Evolutionary conservation across 768 basidiomycete species (phyloP).

Genomic region (Macrolepiota fuliginosa): DNA sequence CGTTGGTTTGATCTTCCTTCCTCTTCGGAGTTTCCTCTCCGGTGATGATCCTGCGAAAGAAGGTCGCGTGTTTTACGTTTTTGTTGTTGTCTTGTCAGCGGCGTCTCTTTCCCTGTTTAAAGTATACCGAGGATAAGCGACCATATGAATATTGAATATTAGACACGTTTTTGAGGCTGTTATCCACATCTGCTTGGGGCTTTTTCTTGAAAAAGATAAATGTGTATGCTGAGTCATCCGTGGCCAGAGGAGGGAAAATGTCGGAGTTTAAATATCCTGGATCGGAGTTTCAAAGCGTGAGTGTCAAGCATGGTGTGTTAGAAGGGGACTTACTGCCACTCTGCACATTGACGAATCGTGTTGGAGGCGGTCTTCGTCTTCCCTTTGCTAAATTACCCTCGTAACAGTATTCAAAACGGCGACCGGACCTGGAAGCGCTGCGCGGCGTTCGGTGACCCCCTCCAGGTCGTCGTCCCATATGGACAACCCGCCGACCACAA

Average conservation of each 20-base stretch:
- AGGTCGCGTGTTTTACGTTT: slow-evolving; percentile 89
- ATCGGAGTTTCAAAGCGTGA: slow-evolving; percentile 29
- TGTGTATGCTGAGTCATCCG: neutral
- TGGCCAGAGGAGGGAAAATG: neutral
- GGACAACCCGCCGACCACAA: slow-evolving; percentile 82
- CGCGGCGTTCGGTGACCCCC: slow-evolving; percentile 72
- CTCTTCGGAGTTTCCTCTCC: slow-evolving; percentile 73
- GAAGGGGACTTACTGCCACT: slow-evolving; percentile 31
- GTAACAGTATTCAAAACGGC: slow-evolving; percentile 59
- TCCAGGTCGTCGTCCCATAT: slow-evolving; percentile 77
- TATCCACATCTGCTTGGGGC: neutral
- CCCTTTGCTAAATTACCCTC: slow-evolving; percentile 35
- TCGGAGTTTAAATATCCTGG: slow-evolving; percentile 26
- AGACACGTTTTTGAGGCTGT: neutral
- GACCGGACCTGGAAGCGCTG: slow-evolving; percentile 66
- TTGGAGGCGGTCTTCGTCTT: slow-evolving; percentile 39
- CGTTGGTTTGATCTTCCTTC: slow-evolving; percentile 84
- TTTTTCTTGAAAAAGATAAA: neutral
- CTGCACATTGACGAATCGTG: slow-evolving; percentile 41
- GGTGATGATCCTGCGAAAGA: slow-evolving; percentile 59
- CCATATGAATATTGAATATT: neutral
- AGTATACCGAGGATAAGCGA: slow-evolving; percentile 34
- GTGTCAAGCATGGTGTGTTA: slow-evolving; percentile 22
- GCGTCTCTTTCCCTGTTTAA: slow-evolving; percentile 35
- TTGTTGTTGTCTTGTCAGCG: slow-evolving; percentile 54